Evolutionary conservation across 2,329 filamentous ascomycete species (phyloP).

Genomic region (Pseudopyricularia javanii): DNA sequence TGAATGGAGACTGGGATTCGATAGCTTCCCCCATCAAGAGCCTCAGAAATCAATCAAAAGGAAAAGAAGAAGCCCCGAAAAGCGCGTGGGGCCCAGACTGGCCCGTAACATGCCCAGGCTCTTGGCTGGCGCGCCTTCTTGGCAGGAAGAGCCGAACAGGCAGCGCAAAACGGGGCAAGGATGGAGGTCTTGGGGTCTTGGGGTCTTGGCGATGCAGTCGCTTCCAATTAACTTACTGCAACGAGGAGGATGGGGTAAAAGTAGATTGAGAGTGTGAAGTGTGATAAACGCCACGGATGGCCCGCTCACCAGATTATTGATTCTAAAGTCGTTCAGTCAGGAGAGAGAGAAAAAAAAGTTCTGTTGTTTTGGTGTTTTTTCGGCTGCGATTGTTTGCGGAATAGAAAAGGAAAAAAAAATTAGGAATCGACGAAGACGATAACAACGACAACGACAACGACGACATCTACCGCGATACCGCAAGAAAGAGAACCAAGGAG

Average conservation of each 20-base stretch:
- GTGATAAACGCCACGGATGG: neutral
- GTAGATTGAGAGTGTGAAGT: neutral
- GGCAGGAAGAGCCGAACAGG: neutral
- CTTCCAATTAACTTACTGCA: neutral
- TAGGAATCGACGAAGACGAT: no score
- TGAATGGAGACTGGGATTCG: neutral
- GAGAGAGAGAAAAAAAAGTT: no score
- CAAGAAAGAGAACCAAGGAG: no score
- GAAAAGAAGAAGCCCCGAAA: neutral
- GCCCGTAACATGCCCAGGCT: neutral
- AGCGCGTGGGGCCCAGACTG: neutral
- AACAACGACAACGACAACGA: no score
- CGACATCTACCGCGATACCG: no score
- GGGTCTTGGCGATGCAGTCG: neutral
- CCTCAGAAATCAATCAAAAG: neutral
- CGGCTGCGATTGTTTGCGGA: no score
- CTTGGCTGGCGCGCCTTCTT: neutral
- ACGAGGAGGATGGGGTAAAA: neutral
- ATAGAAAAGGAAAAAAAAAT: no score
- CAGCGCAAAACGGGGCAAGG: neutral
- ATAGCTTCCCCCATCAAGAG: neutral
- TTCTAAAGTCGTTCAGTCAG: neutral
- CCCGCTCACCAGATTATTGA: neutral
- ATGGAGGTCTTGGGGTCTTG: neutral
- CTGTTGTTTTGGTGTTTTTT: neutral